Conservation (phyloP, 306 rosid species). For the Quercus rubra region DNA sequence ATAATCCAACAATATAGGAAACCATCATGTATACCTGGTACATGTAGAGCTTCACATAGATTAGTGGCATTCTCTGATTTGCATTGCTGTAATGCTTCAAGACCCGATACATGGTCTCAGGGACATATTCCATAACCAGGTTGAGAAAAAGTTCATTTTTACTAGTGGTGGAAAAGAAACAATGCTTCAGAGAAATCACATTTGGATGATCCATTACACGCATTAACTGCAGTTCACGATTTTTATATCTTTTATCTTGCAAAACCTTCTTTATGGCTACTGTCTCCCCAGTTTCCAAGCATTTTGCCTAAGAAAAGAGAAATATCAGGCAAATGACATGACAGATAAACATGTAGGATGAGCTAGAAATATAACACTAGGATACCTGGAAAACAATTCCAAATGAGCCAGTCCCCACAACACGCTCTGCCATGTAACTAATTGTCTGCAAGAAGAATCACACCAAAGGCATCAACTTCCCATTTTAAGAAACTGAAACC, state of each 20-base stretch:
- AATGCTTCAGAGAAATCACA: conserved; percentile 86
- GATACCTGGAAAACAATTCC: conserved; percentile 95
- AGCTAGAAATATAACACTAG: neutral
- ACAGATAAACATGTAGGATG: neutral
- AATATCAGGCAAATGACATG: neutral
- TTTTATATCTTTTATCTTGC: conserved; percentile 88
- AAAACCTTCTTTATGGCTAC: conserved; percentile 94
- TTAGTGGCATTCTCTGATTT: conserved; percentile 83
- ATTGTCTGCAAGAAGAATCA: conserved; percentile 66
- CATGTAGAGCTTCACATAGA: conserved; percentile 86
- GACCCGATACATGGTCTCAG: conserved; percentile 83
- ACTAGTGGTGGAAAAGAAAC: conserved; percentile 92
- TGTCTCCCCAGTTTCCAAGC: conserved; percentile 91
- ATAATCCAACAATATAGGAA: conserved; percentile 9
- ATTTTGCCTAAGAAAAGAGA: conserved; percentile 63
- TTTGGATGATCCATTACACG: conserved; percentile 98
- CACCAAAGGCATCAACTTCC: conserved; percentile 28
- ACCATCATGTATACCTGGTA: conserved; percentile 60
- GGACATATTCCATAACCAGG: conserved; percentile 98
- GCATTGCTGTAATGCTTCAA: conserved; percentile 76
- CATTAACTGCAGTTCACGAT: conserved; percentile 92
- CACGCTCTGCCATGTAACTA: conserved; percentile 96
- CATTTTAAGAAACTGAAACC: neutral
- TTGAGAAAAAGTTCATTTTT: conserved; percentile 89
- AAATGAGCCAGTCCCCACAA: conserved; percentile 91